Conservation (phyloP, 2,329 filamentous ascomycete genomes). For the Paraconiothyrium brasiliense region DNA sequence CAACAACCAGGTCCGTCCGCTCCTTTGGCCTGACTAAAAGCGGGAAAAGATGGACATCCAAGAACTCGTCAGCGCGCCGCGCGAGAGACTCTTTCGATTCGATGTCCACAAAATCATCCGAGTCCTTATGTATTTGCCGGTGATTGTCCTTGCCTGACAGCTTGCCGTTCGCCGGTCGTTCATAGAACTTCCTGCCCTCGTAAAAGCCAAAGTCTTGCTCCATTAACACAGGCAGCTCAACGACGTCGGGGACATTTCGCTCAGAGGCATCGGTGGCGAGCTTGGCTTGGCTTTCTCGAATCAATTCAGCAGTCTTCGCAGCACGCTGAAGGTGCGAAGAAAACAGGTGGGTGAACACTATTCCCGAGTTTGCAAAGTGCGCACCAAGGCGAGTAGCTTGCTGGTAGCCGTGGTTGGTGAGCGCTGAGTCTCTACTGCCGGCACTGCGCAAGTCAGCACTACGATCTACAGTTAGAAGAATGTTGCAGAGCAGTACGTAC, state of each 20-base stretch:
- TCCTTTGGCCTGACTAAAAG: conserved; percentile 54
- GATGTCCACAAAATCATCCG: conserved; percentile 62
- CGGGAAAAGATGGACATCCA: conserved; percentile 70
- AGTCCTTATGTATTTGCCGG: conserved; percentile 50
- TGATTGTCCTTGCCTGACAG: conserved; percentile 52
- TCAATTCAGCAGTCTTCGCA: conserved; percentile 72
- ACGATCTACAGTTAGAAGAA: neutral
- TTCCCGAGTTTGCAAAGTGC: conserved; percentile 70
- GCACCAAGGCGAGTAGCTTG: conserved; percentile 77
- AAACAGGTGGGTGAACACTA: conserved; percentile 76
- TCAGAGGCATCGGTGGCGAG: conserved; percentile 1
- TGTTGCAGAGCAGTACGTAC: conserved; percentile 54
- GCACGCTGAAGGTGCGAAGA: conserved; percentile 82
- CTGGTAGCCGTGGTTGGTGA: conserved; percentile 83
- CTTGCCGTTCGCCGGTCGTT: conserved; percentile 50
- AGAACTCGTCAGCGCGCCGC: conserved; percentile 70
- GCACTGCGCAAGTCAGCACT: conserved; percentile 64
- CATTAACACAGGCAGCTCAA: conserved; percentile 58
- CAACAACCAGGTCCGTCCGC: conserved; percentile 57
- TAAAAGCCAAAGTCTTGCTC: conserved; percentile 79
- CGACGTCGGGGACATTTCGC: conserved; percentile 30
- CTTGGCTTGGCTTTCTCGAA: conserved; percentile 65
- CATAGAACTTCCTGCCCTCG: conserved; percentile 69
- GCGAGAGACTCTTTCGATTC: conserved; percentile 76
- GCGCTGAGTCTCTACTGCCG: conserved; percentile 78